Evolutionary conservation across 2,329 filamentous ascomycete species (phyloP).

Genomic region (Thelonectria rubi): DNA sequence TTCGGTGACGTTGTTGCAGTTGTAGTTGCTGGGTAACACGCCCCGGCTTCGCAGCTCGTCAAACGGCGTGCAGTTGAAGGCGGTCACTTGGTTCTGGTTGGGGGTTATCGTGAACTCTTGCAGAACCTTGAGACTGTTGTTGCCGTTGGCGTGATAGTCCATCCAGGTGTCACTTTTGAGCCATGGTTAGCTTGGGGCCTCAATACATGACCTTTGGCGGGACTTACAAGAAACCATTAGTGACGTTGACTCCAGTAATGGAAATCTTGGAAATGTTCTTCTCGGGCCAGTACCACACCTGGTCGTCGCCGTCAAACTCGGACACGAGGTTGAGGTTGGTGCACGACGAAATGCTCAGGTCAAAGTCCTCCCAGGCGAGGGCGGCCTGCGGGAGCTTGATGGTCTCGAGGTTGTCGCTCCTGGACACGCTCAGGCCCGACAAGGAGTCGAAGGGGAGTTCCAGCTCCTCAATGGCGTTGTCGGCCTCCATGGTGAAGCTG

Average conservation of each 20-base stretch:
- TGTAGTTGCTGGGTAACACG: slow-evolving; percentile 19
- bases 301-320: slow-evolving; percentile 23
- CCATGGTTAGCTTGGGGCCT: neutral
- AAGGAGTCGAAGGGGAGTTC: slow-evolving; percentile 24
- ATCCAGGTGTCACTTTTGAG: slow-evolving; percentile 25
- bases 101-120: slow-evolving; percentile 15
- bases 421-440: neutral
- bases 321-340: slow-evolving; percentile 21
- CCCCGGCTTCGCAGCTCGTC: slow-evolving; percentile 18
- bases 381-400: slow-evolving; percentile 24
- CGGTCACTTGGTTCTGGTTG: neutral
- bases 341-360: slow-evolving; percentile 6
- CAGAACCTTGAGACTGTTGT: slow-evolving; percentile 21
- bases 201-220: neutral
- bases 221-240: slow-evolving; percentile 31
- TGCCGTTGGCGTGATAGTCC: slow-evolving; percentile 17
- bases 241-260: slow-evolving; percentile 12
- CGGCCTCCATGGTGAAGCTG: neutral
- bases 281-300: slow-evolving; percentile 31
- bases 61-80: slow-evolving; percentile 30
- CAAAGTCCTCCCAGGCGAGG: slow-evolving; percentile 22
- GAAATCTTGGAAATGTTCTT: slow-evolving; percentile 21
- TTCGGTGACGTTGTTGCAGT: slow-evolving; percentile 11
- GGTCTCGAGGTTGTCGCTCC: slow-evolving; percentile 10
- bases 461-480: slow-evolving; percentile 2